Evolutionary conservation across 1,284 basidiomycete species (phyloP).

Genomic region (Tilletia indica): DNA sequence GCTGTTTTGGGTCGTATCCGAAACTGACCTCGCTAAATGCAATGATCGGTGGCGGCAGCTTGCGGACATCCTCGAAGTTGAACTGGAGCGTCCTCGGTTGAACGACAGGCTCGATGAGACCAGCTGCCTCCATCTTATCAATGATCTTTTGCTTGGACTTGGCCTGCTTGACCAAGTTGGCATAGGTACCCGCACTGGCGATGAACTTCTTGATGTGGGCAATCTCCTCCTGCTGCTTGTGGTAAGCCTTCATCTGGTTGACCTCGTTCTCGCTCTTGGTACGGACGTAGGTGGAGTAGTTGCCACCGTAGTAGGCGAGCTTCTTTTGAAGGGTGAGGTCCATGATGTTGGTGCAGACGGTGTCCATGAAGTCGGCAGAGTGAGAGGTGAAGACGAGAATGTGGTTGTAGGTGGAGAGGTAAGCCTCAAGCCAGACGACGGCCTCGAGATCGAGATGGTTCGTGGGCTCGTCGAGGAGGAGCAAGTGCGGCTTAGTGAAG

Average conservation of each 20-base stretch:
- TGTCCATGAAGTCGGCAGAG: constrained; percentile 98
- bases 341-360: constrained; percentile 83
- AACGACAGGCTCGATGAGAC: constrained; percentile 86
- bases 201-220: constrained; percentile 96
- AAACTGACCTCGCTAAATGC: constrained; percentile 94
- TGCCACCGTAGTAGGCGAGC: constrained; percentile 82
- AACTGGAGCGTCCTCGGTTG: constrained; percentile 73
- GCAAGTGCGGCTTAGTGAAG: constrained; percentile 92
- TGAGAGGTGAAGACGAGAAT: constrained; percentile 88
- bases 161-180: constrained; percentile 95
- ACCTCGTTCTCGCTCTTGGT: constrained; percentile 96
- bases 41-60: constrained; percentile 93
- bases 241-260: constrained; percentile 98
- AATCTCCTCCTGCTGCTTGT: constrained; percentile 98
- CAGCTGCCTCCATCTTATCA: constrained; percentile 99
- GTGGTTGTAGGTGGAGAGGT: constrained; percentile 95
- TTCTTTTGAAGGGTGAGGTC: constrained; percentile 87
- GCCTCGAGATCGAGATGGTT: constrained; percentile 94
- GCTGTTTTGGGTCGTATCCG: constrained; percentile 85
- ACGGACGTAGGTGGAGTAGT: constrained; percentile 93
- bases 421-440: constrained; percentile 98
- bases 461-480: constrained; percentile 71
- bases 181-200: constrained; percentile 96
- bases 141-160: constrained; percentile 98
- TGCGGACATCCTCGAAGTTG: constrained; percentile 92